Percentiles rank a stretch among this genome's conserved stretches.
Conservation (phyloP, 2,329 filamentous ascomycete genomes). For the Ophiostoma ips region DNA sequence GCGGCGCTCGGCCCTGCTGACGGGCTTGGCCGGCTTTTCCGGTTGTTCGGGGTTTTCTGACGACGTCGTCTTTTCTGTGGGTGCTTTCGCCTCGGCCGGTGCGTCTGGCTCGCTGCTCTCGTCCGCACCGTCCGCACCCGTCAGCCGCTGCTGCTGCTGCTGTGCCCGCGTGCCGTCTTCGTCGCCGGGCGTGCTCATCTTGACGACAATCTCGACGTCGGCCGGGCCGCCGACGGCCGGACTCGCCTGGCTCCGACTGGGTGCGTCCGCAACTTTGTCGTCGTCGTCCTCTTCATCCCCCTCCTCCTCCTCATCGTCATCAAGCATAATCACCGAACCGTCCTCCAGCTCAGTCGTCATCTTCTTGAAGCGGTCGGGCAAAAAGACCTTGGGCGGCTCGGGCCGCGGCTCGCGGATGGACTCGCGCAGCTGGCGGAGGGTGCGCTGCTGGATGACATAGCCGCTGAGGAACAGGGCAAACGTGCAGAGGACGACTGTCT, state of each 20-base stretch:
- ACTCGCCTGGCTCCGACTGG: constrained; percentile 13
- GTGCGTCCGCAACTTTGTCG: neutral
- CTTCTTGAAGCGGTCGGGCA: constrained; percentile 36
- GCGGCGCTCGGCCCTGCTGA: constrained; percentile 39
- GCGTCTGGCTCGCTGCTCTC: neutral
- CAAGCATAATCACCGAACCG: constrained; percentile 28
- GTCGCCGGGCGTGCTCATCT: constrained; percentile 19
- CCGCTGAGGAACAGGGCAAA: constrained; percentile 74
- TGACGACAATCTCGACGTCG: constrained; percentile 23
- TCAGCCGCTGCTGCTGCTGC: neutral
- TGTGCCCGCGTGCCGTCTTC: constrained; percentile 5
- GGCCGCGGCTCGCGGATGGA: constrained; percentile 46
- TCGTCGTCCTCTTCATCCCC: constrained; percentile 14
- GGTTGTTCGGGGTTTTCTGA: no score
- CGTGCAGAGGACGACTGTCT: constrained; percentile 64
- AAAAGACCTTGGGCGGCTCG: constrained; percentile 33
- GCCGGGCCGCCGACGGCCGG: constrained; percentile 13
- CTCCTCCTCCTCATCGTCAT: constrained; percentile 18
- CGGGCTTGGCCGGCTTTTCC: constrained; percentile 22
- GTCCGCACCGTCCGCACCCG: neutral
- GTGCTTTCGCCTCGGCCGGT: constrained; percentile 17
- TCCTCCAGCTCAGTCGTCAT: constrained; percentile 33
- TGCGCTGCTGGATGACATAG: constrained; percentile 77
- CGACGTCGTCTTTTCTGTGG: no score
- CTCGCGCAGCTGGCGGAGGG: constrained; percentile 60